phyloP scores from a whole-genome alignment of 148 eudicot genomes.

The Camellia granthamiana region DNA sequence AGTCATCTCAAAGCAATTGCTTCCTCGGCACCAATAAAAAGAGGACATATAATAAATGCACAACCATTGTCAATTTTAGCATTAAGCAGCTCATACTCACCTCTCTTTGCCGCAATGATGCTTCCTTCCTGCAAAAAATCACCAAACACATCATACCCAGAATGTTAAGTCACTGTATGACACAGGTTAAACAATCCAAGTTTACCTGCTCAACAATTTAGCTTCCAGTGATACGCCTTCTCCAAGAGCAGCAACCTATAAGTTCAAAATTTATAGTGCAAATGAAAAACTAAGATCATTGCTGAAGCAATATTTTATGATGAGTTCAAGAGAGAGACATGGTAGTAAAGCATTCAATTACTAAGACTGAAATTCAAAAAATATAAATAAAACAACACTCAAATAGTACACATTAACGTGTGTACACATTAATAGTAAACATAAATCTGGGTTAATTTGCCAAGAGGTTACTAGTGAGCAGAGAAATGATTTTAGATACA shows the following conservation, averaged over 20 bases:
- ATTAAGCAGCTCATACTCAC: constrained; percentile 34
- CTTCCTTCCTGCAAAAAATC: constrained; percentile 82
- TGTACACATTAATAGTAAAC: too few species aligned
- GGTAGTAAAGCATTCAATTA: constrained; percentile 10
- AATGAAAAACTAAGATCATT: background rate
- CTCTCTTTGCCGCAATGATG: constrained; percentile 94
- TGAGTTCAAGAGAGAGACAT: background rate
- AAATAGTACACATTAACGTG: too few species aligned
- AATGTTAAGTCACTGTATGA: constrained; percentile 19
- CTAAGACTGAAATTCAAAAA: background rate
- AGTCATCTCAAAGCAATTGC: background rate
- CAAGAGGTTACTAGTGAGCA: background rate
- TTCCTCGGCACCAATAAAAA: constrained; percentile 4
- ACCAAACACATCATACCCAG: constrained; percentile 23
- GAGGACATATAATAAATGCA: background rate
- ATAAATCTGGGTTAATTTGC: background rate
- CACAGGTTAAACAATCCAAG: constrained; percentile 11
- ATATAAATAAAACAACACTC: background rate
- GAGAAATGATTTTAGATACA: constrained; percentile 1
- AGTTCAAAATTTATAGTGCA: constrained; percentile 6
- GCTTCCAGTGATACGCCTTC: constrained; percentile 98
- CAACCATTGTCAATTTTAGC: background rate
- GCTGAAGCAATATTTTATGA: background rate
- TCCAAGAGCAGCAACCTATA: constrained; percentile 92
- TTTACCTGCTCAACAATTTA: constrained; percentile 86